Evolutionary conservation across 2,329 filamentous ascomycete genomes (phyloP).

Genomic region (Allantophomopsis cytisporea): DNA sequence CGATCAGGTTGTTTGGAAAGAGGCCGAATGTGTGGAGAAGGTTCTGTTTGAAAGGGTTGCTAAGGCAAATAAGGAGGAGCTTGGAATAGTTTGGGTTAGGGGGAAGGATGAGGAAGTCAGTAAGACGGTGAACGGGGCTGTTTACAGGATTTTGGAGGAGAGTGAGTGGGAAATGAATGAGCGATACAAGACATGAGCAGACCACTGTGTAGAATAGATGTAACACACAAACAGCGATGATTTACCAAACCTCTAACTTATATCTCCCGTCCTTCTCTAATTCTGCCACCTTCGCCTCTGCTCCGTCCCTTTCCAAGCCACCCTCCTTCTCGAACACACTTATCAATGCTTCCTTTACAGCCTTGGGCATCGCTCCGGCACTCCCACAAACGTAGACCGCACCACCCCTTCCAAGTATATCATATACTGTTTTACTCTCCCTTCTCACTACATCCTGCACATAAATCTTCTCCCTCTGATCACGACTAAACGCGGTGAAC

Average conservation of each 20-base stretch:
- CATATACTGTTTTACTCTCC: constrained; percentile 14
- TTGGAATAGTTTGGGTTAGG: too few species aligned
- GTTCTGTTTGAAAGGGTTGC: too few species aligned
- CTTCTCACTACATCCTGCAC: constrained; percentile 34
- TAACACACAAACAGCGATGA: neutral
- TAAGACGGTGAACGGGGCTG: too few species aligned
- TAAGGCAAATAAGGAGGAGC: too few species aligned
- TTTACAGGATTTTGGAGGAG: too few species aligned
- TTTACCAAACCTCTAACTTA: constrained; percentile 57
- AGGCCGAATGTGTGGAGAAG: too few species aligned
- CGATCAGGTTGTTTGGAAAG: too few species aligned
- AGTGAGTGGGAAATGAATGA: too few species aligned
- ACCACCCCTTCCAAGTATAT: constrained; percentile 34
- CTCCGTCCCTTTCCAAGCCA: constrained; percentile 20
- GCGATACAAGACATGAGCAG: too few species aligned
- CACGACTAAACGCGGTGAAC: constrained; percentile 56
- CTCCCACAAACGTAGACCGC: constrained; percentile 41
- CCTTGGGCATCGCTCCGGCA: constrained; percentile 59
- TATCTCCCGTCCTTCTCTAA: constrained; percentile 52
- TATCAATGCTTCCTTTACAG: constrained; percentile 51
- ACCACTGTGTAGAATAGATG: too few species aligned
- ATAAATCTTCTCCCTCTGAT: constrained; percentile 50
- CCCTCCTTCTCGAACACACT: constrained; percentile 37
- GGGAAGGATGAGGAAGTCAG: too few species aligned
- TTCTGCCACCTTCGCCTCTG: constrained; percentile 36